phyloP scores from a whole-genome alignment of 257 asterid species.

The Striga asiatica region DNA sequence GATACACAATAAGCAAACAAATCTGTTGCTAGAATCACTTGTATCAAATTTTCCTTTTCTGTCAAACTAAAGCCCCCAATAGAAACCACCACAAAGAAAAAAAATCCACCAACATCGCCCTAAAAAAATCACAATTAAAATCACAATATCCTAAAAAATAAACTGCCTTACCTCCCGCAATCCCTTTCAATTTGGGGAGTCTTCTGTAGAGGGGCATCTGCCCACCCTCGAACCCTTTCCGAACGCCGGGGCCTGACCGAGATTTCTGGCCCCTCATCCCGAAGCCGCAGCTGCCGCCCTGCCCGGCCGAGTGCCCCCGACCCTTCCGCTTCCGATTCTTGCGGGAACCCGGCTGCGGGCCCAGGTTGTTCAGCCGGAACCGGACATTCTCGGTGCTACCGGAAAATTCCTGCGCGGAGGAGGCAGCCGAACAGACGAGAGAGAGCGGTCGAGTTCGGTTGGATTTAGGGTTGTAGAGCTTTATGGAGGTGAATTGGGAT shows the following conservation, averaged over 20 bases:
- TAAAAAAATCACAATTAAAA: neutral
- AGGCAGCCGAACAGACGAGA: constrained; percentile 23
- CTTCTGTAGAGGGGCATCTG: constrained; percentile 91
- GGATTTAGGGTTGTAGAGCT: constrained; percentile 15
- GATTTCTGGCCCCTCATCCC: constrained; percentile 92
- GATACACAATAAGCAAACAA: too few species aligned
- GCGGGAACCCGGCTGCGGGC: constrained; percentile 78
- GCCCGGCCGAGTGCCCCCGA: constrained; percentile 92
- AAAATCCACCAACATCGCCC: too few species aligned
- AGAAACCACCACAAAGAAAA: too few species aligned
- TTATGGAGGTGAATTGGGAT: constrained; percentile 29
- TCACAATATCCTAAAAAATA: neutral
- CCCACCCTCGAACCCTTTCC: constrained; percentile 44
- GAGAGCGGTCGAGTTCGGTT: constrained; percentile 22
- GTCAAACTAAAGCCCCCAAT: too few species aligned
- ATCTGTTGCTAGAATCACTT: too few species aligned
- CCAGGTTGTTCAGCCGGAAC: constrained; percentile 72
- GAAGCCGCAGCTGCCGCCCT: constrained; percentile 90
- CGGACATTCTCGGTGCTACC: constrained; percentile 22
- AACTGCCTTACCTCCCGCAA: constrained; percentile 71
- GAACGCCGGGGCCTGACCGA: constrained; percentile 95
- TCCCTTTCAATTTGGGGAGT: constrained; percentile 76
- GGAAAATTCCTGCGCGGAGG: constrained; percentile 16
- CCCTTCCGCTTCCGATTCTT: constrained; percentile 89
- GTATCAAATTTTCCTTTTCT: too few species aligned